phyloP scores from a whole-genome alignment of 345 rosid genomes.

The Fremontodendron californicum region DNA sequence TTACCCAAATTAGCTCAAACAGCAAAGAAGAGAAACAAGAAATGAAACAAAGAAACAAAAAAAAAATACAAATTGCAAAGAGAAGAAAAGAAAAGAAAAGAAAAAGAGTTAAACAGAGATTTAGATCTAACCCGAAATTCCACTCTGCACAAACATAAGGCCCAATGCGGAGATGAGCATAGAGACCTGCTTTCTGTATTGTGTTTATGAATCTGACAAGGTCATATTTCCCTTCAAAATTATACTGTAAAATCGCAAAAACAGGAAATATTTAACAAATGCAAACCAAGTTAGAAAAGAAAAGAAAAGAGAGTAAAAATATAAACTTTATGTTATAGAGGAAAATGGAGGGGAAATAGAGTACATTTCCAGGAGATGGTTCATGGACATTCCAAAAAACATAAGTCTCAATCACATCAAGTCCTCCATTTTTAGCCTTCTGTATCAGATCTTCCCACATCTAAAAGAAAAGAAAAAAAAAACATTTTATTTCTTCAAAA shows the following conservation, averaged over 20 bases:
- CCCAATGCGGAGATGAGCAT: slow-evolving; percentile 95
- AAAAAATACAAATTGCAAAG: neutral
- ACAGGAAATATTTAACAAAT: neutral
- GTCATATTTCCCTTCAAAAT: slow-evolving; percentile 93
- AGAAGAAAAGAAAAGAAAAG: neutral
- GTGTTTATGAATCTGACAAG: slow-evolving; percentile 88
- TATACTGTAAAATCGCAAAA: slow-evolving; percentile 43
- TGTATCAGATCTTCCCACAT: slow-evolving; percentile 99
- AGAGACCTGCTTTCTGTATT: slow-evolving; percentile 79
- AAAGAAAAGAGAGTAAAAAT: neutral
- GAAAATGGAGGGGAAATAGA: neutral
- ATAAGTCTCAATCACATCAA: slow-evolving; percentile 95
- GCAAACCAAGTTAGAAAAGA: neutral
- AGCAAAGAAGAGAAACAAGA: neutral
- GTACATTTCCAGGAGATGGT: slow-evolving; percentile 91
- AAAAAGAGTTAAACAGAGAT: slow-evolving; percentile 9
- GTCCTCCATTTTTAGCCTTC: slow-evolving; percentile 96
- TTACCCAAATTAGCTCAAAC: neutral
- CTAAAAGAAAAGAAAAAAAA: slow-evolving; percentile 31
- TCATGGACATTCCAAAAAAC: slow-evolving; percentile 99
- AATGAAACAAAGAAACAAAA: neutral
- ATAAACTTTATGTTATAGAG: neutral
- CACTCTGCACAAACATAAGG: slow-evolving; percentile 99
- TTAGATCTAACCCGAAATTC: slow-evolving; percentile 80
- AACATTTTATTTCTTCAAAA: slow-evolving; percentile 1